phyloP scores from a whole-genome alignment of 2,329 filamentous ascomycete genomes.

The Septoria petroselini region DNA sequence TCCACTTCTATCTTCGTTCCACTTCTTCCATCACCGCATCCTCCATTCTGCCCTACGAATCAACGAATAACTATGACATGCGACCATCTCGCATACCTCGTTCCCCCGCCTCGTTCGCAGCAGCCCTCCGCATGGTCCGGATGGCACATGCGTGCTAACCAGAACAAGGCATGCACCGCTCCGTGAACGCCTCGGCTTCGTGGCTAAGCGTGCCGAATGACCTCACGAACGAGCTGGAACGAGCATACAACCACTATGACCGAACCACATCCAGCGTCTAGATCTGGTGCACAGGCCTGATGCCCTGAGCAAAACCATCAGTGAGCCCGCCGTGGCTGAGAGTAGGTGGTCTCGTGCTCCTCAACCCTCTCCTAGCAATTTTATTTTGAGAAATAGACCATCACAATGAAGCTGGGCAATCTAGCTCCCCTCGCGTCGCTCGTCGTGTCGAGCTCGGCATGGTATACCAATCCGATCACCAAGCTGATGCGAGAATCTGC shows the following conservation, averaged over 20 bases:
- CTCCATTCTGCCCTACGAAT: conserved; percentile 6
- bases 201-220: conserved; percentile 5
- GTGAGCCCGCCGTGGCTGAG: neutral
- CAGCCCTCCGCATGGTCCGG: conserved; percentile 3
- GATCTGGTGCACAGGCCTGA: neutral
- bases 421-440: conserved; percentile 4
- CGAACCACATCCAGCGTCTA: conserved; percentile 1
- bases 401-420: conserved; percentile 14
- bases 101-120: conserved; percentile 8
- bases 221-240: conserved; percentile 8
- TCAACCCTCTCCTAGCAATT: neutral
- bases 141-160: conserved; percentile 4
- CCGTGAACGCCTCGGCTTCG: neutral
- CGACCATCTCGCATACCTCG: conserved; percentile 1
- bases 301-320: neutral
- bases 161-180: conserved; percentile 6
- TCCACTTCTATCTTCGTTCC: neutral
- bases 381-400: neutral
- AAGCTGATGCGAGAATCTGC: conserved; percentile 15
- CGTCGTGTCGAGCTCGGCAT: conserved; percentile 15
- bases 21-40: neutral
- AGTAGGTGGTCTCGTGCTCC: neutral
- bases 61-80: neutral
- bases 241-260: conserved; percentile 4
- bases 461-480: conserved; percentile 17